phyloP scores from a whole-genome alignment of 192 early-diverging fungal genomes.

The Backusella psychrophila region DNA sequence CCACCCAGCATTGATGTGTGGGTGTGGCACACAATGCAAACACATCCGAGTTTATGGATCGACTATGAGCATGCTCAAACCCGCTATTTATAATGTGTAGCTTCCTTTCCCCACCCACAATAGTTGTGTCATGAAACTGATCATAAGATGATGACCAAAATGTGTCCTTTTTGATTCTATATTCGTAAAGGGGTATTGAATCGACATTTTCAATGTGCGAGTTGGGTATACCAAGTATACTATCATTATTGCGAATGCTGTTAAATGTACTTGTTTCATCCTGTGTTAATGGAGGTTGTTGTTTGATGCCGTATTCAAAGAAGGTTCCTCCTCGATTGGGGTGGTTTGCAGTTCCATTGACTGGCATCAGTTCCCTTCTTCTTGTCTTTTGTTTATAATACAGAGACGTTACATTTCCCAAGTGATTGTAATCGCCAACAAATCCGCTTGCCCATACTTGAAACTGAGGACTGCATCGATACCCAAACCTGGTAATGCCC shows the following conservation, averaged over 20 bases:
- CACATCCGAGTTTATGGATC: neutral
- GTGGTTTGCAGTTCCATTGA: neutral
- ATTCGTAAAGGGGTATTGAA: neutral
- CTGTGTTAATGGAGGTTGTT: neutral
- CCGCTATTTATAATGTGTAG: neutral
- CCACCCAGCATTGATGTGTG: neutral
- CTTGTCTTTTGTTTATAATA: neutral
- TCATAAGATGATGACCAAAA: neutral
- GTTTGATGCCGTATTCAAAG: neutral
- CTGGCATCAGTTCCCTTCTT: neutral
- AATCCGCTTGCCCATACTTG: neutral
- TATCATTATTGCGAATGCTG: neutral
- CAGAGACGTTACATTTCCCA: neutral
- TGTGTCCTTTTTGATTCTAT: neutral
- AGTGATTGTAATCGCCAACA: neutral
- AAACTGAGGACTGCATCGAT: neutral
- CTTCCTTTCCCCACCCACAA: neutral
- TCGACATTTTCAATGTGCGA: neutral
- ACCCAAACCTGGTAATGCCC: neutral
- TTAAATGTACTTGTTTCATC: neutral
- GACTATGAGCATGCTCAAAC: neutral
- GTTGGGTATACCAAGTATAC: neutral
- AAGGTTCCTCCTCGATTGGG: neutral
- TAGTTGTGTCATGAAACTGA: neutral
- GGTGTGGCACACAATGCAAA: neutral